A percentile compares a stretch with the other conserved stretches of the same genome.
These are phyloP conservation scores for Phaeosphaeria sp. DNA, from an alignment of 2,329 filamentous ascomycete species.

Conservation along the genomic window DNA sequence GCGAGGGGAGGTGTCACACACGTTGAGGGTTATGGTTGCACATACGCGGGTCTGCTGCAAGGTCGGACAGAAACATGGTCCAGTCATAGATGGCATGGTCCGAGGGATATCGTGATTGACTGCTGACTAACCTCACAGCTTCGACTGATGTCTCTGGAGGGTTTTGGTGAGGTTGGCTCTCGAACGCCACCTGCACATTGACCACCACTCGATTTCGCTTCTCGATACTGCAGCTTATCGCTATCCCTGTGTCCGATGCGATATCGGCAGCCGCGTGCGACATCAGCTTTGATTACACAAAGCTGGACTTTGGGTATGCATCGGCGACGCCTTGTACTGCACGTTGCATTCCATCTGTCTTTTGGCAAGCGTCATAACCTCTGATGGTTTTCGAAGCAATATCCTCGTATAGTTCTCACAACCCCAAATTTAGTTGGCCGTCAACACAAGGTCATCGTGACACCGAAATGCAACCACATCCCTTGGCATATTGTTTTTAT, in stretches of 20 bases:
- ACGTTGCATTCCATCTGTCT: too few relatives aligned
- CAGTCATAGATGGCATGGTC: background rate
- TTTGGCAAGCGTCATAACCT: too few relatives aligned
- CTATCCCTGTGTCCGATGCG: background rate
- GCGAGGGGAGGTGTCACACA: slow-evolving; percentile 16
- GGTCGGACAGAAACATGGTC: background rate
- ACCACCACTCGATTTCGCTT: background rate
- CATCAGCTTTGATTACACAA: background rate
- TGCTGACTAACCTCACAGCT: background rate
- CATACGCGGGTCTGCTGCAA: background rate
- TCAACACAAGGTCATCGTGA: too few relatives aligned
- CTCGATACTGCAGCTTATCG: background rate
- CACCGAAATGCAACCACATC: background rate
- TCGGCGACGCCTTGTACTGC: background rate
- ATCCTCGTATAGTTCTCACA: too few relatives aligned
- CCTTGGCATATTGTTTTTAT: background rate
- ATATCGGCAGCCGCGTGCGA: background rate
- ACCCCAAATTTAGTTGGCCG: too few relatives aligned
- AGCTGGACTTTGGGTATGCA: background rate
- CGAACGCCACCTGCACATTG: background rate
- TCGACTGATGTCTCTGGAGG: background rate
- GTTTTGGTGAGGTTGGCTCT: background rate
- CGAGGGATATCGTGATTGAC: background rate
- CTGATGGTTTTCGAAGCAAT: too few relatives aligned
- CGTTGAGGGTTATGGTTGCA: slow-evolving; percentile 1